Percentiles rank a stretch among this genome's conserved stretches.
Conservation (phyloP, 73 alveolate genomes). For the Chromera velia region DNA sequence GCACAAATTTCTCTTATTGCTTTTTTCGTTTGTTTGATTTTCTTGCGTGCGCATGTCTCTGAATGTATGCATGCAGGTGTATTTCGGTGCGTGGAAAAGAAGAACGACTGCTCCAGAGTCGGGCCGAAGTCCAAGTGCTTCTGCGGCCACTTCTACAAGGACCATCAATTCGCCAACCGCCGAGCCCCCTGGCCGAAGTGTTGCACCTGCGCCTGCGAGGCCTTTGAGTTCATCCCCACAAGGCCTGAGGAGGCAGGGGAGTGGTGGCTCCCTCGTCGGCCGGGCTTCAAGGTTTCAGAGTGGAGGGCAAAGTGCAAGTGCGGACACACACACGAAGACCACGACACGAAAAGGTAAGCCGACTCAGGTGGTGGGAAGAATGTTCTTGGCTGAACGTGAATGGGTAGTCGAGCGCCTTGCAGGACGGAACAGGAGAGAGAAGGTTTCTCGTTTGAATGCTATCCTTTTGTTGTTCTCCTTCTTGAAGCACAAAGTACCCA, state of each 20-base stretch:
- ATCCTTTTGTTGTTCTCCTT: too few species aligned
- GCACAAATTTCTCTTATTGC: too few species aligned
- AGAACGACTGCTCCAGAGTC: constrained; percentile 54
- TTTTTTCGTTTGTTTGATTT: too few species aligned
- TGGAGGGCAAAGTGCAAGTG: constrained; percentile 86
- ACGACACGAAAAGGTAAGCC: constrained; percentile 63
- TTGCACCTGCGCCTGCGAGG: constrained; percentile 68
- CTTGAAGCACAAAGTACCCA: too few species aligned
- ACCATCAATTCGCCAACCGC: constrained; percentile 16
- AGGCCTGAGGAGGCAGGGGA: constrained; percentile 89
- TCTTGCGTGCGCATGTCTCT: too few species aligned
- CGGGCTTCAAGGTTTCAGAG: constrained; percentile 69
- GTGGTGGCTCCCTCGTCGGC: constrained; percentile 80
- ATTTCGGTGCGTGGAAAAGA: constrained; percentile 33
- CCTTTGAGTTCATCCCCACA: constrained; percentile 71
- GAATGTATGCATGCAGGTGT: too few species aligned
- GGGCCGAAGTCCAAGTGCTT: constrained; percentile 51
- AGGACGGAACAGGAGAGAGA: too few species aligned
- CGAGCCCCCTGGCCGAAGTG: constrained; percentile 24
- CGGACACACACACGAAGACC: constrained; percentile 82
- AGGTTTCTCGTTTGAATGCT: too few species aligned
- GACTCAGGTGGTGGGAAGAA: too few species aligned
- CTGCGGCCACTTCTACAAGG: constrained; percentile 53
- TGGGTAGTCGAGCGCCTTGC: too few species aligned
- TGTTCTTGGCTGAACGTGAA: too few species aligned